These are phyloP conservation scores for Metschnikowia henanensis DNA, from an alignment of 805 yeast genomes.

Conservation along the genomic window DNA sequence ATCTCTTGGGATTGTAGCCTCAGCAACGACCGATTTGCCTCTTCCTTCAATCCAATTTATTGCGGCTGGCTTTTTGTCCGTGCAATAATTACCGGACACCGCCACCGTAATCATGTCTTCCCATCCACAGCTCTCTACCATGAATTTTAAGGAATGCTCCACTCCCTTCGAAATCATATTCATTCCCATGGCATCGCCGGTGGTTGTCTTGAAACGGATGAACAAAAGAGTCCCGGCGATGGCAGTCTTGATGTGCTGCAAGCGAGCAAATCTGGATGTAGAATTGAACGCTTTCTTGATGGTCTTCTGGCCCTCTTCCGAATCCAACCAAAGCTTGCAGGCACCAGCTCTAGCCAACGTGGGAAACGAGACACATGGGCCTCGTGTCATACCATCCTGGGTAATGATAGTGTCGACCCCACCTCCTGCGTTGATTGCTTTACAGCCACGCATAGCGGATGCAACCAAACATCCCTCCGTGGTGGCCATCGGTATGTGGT, in stretches of 20 bases:
- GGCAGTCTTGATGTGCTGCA: slow-evolving; percentile 88
- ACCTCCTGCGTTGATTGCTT: slow-evolving; percentile 96
- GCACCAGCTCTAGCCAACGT: slow-evolving; percentile 85
- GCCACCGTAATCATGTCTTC: slow-evolving; percentile 91
- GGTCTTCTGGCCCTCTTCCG: slow-evolving; percentile 84
- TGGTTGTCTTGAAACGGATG: slow-evolving; percentile 94
- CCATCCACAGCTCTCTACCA: slow-evolving; percentile 90
- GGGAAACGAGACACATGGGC: slow-evolving; percentile 94
- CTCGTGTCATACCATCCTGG: slow-evolving; percentile 98
- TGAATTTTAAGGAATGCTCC: slow-evolving; percentile 77
- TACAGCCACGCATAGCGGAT: slow-evolving; percentile 98
- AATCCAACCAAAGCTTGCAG: slow-evolving; percentile 93
- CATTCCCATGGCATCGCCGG: slow-evolving; percentile 99
- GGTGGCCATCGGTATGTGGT: slow-evolving; percentile 97
- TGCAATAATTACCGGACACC: slow-evolving; percentile 96
- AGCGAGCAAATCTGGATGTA: slow-evolving; percentile 95
- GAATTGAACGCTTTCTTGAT: slow-evolving; percentile 92
- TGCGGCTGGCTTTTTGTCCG: slow-evolving; percentile 97
- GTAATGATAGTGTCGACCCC: slow-evolving; percentile 92
- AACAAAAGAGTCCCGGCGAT: slow-evolving; percentile 89
- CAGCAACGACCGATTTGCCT: slow-evolving; percentile 97
- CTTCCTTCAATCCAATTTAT: slow-evolving; percentile 99
- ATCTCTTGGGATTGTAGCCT: slow-evolving; percentile 83
- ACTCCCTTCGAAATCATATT: slow-evolving; percentile 99
- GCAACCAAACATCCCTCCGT: slow-evolving; percentile 99